A percentile compares a stretch with the other conserved stretches of the same genome.
Conservation (phyloP, 106 monocot species). For the Dioscorea dumetorum region DNA sequence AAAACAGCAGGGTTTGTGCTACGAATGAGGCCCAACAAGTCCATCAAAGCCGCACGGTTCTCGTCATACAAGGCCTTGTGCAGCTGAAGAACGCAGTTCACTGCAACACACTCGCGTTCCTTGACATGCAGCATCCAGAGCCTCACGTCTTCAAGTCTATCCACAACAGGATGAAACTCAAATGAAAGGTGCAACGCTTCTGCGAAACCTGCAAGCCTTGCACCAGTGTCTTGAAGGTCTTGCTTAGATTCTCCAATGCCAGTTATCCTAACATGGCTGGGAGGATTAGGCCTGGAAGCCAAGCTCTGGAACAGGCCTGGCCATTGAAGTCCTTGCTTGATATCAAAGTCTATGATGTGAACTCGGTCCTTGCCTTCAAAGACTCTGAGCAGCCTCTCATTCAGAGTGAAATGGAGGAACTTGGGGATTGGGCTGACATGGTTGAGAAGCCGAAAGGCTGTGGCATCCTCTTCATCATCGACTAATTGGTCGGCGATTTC, state of each 20-base stretch:
- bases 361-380: conserved; percentile 62
- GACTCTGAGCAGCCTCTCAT: conserved; percentile 49
- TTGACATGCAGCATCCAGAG: conserved; percentile 99
- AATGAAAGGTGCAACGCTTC: conserved; percentile 44
- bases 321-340: conserved; percentile 92
- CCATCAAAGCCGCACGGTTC: conserved; percentile 22
- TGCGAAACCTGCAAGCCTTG: conserved; percentile 49
- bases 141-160: conserved; percentile 75
- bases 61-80: conserved; percentile 65
- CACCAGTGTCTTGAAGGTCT: conserved; percentile 59
- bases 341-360: conserved; percentile 84
- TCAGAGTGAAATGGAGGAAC: conserved; percentile 75
- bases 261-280: conserved; percentile 68
- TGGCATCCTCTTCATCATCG: conserved; percentile 32
- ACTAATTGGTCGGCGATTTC: conserved; percentile 15
- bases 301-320: conserved; percentile 63
- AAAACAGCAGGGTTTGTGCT: conserved; percentile 70
- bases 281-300: conserved; percentile 52
- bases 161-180: conserved; percentile 80
- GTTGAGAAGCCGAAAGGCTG: conserved; percentile 49
- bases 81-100: conserved; percentile 61
- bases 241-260: conserved; percentile 60
- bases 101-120: conserved; percentile 67
- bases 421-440: conserved; percentile 55
- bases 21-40: conserved; percentile 47